These are phyloP conservation scores for Chloromonas sp. DNA, from an alignment of 163 green algal species.

Conservation along the genomic window DNA sequence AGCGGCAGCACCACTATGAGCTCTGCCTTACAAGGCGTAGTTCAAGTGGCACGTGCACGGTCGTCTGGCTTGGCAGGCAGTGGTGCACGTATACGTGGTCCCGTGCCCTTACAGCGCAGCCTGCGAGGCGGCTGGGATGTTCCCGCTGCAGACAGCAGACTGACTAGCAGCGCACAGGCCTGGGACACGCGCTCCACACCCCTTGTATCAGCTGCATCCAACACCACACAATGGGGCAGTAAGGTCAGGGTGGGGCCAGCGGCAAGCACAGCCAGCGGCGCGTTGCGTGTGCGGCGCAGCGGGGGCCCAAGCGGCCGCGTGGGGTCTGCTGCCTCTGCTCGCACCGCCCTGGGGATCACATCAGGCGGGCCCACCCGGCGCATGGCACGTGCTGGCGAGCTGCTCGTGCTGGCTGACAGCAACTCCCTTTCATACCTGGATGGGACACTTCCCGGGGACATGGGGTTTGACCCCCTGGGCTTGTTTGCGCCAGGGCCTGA, in stretches of 20 bases:
- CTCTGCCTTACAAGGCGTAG: neutral
- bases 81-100: too few relatives aligned
- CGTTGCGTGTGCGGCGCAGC: neutral
- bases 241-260: neutral
- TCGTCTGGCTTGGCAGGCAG: neutral
- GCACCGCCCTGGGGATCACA: neutral
- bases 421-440: conserved; percentile 70
- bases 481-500: conserved; percentile 76
- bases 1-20: neutral
- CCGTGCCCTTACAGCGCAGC: neutral
- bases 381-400: too few relatives aligned
- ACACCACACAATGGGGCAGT: neutral
- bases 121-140: neutral
- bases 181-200: neutral
- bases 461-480: conserved; percentile 90
- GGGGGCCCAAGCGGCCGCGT: neutral
- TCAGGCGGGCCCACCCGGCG: too few relatives aligned
- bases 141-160: too few relatives aligned
- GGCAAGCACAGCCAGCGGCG: too few relatives aligned
- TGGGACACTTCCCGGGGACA: conserved; percentile 71
- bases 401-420: conserved; percentile 35
- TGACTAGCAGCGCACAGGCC: too few relatives aligned
- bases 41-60: too few relatives aligned
- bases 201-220: neutral
- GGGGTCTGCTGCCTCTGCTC: neutral